phyloP scores from a whole-genome alignment of 148 eudicot genomes.

The Rhododendron griersonianum region DNA sequence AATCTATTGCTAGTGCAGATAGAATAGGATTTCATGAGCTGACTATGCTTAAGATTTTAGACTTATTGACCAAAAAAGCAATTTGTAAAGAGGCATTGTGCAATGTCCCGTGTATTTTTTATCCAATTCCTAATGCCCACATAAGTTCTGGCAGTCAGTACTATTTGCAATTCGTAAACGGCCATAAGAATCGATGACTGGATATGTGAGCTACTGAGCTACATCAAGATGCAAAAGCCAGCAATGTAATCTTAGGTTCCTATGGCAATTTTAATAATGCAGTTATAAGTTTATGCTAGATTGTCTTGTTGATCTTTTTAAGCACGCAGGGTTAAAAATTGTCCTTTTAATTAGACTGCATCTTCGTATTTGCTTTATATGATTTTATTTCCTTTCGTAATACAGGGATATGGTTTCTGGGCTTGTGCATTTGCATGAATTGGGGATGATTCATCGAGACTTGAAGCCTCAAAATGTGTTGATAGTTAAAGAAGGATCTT shows the following conservation, averaged over 20 bases:
- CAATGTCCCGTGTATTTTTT: background rate
- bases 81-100: background rate
- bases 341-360: background rate
- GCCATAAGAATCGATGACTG: conserved; percentile 1
- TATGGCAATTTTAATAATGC: background rate
- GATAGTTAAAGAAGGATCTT: no score
- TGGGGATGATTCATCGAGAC: conserved; percentile 88
- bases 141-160: background rate
- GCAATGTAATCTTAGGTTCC: background rate
- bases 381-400: background rate
- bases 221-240: background rate
- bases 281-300: background rate
- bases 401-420: conserved; percentile 84
- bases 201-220: background rate
- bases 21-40: background rate
- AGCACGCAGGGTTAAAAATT: background rate
- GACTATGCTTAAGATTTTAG: background rate
- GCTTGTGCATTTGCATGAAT: conserved; percentile 79
- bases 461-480: conserved; percentile 80
- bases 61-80: background rate
- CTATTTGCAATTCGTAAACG: background rate
- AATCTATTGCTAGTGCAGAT: background rate
- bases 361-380: background rate
- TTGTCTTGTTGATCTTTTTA: background rate
- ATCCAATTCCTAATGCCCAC: background rate